Base-by-base conservation (phyloP, 345 rosid species). In the Pistacia vera region DNA sequence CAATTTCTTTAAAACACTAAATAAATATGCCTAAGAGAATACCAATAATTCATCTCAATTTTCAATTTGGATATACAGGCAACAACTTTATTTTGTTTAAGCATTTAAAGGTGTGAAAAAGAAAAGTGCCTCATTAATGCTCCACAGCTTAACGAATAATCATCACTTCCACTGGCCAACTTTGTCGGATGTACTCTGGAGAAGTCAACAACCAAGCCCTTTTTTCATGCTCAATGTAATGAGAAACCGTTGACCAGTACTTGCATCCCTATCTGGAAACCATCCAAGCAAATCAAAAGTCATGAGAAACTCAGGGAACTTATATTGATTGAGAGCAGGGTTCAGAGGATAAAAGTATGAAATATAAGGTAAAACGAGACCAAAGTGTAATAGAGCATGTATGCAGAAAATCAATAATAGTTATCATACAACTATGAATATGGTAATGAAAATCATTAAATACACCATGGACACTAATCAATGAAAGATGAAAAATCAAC, bases 141-240 rank as follows among this genome's bases (percentile, higher is more conserved):
- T 90, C 99, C 99, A 97, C 74, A 97, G 87, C 86, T 97, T 97
- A 84, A 94, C 97, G 96, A 83, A 85, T 91, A 91, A 85, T 97
- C 99, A 83, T 97, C 99, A 68, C 99, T 91, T 85, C 98, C 99
- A 80, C 98, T 97, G 71, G 97, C 99, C 62, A 97, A 84, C 79
- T 91, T 94, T 74, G 97, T 97, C 17, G 99, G 98, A 81, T 64
- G 83, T 44, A 88, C 88, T 75, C 76, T 91, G 76, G 97, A 94
- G 78, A 97, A 97, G 89, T 97, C 99, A 85, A 97, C 94, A 83
- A 92, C 99, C 99, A 97, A 49, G 98, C 93, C 86, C 99, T 90
- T 86, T 91, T 94, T 83, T 90, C 89, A 70, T 97, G 99, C 87
- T 91, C 98, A 59, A 74, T 81, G 73, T 82, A 97, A 72, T 91